phyloP scores from a whole-genome alignment of 768 basidiomycete genomes.

The Cystofilobasidium capitatum region DNA sequence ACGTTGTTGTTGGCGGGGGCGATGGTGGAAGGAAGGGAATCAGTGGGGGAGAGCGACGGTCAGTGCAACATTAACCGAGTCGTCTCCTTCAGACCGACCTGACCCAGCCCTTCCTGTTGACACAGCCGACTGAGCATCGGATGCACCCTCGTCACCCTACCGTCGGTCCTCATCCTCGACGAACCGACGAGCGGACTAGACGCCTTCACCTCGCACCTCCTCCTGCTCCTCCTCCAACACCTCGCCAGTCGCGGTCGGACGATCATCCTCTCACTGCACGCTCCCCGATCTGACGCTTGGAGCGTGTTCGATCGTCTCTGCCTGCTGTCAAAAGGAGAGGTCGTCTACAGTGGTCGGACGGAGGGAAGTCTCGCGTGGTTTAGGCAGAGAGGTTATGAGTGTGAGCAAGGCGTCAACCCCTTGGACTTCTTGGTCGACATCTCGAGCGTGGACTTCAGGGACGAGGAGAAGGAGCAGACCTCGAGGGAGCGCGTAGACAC shows the following conservation, averaged over 20 bases:
- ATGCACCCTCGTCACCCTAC: constrained; percentile 52
- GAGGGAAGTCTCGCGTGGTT: constrained; percentile 41
- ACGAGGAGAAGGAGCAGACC: constrained; percentile 40
- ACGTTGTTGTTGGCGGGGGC: constrained; percentile 51
- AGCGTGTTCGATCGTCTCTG: constrained; percentile 53
- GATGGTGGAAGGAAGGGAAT: constrained; percentile 48
- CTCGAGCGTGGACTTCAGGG: constrained; percentile 42
- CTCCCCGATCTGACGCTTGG: constrained; percentile 55
- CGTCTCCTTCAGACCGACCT: neutral
- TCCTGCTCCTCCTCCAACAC: constrained; percentile 35
- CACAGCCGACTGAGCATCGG: constrained; percentile 45
- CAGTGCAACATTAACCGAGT: constrained; percentile 35
- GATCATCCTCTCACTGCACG: constrained; percentile 59
- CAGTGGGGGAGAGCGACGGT: constrained; percentile 59
- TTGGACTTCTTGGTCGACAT: constrained; percentile 45
- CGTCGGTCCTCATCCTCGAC: constrained; percentile 55
- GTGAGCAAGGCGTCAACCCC: constrained; percentile 42
- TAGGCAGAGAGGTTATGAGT: constrained; percentile 35
- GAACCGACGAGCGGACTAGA: constrained; percentile 32
- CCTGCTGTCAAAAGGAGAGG: constrained; percentile 50
- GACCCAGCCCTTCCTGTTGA: neutral
- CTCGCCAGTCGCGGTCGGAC: constrained; percentile 40
- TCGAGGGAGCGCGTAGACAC: constrained; percentile 38
- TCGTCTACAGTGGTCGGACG: constrained; percentile 43
- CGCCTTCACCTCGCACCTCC: constrained; percentile 37